Evolutionary conservation across 768 basidiomycete genomes (phyloP).

Genomic region (Auriscalpium vulgare): DNA sequence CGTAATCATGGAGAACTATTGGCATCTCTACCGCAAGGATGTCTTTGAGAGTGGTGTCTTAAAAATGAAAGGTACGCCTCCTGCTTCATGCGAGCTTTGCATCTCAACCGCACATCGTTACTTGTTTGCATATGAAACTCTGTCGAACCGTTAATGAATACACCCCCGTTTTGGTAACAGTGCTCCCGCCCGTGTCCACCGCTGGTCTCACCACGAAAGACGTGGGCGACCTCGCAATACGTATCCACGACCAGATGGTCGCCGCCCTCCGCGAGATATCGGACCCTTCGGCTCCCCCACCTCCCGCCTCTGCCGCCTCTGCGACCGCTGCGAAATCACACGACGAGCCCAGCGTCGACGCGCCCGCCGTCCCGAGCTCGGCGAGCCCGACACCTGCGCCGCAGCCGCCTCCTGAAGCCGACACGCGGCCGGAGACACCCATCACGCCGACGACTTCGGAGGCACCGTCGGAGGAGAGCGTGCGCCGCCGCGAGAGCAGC

Average conservation of each 20-base stretch:
- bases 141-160: slow-evolving; percentile 1
- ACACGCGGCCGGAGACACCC: slow-evolving; percentile 6
- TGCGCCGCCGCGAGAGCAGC: slow-evolving; percentile 52
- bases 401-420: slow-evolving; percentile 1
- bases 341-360: not conserved
- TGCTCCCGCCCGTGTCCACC: slow-evolving; percentile 86
- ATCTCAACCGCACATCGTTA: too few relatives aligned
- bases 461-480: slow-evolving; percentile 22
- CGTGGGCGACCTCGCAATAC: slow-evolving; percentile 54
- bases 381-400: not conserved
- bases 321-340: not conserved
- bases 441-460: slow-evolving; percentile 22
- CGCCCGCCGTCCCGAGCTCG: not conserved
- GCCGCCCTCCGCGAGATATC: slow-evolving; percentile 73
- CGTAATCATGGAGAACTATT: slow-evolving; percentile 91
- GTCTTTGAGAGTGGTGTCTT: slow-evolving; percentile 70
- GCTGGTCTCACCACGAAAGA: slow-evolving; percentile 62
- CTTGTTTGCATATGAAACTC: not conserved
- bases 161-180: slow-evolving; percentile 32
- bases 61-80: slow-evolving; percentile 62
- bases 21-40: slow-evolving; percentile 72
- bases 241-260: slow-evolving; percentile 77
- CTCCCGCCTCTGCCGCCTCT: slow-evolving; percentile 3
- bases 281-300: slow-evolving; percentile 30
- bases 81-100: too few relatives aligned